Evolutionary conservation across 116 monocot genomes (phyloP).

Genomic region (Zostera marina): DNA sequence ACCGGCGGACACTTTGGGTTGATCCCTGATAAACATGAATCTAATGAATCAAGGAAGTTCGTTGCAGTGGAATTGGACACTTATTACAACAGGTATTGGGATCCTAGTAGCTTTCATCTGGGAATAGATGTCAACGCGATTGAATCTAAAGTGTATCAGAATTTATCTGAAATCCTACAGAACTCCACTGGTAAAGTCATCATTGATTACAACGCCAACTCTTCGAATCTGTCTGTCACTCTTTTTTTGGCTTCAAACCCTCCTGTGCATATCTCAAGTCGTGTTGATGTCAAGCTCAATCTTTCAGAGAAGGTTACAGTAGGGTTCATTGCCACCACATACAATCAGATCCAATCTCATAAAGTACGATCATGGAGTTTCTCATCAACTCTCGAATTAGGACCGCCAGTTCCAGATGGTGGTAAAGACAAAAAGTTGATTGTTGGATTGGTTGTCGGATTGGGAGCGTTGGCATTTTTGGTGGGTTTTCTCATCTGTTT

Average conservation of each 20-base stretch:
- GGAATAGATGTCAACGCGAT: constrained; percentile 10
- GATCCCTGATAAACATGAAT: not conserved
- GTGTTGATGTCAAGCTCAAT: constrained; percentile 1
- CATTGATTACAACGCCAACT: constrained; percentile 6
- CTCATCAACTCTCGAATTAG: constrained; percentile 3
- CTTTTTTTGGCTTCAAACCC: not conserved
- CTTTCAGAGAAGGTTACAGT: constrained; percentile 5
- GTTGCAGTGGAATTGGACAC: constrained; percentile 56
- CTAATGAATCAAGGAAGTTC: not conserved
- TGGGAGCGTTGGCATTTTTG: not conserved
- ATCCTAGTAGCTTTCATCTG: constrained; percentile 10
- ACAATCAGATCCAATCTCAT: not conserved
- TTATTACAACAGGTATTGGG: constrained; percentile 19
- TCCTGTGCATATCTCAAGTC: not conserved
- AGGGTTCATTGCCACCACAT: constrained; percentile 8
- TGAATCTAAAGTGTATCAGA: not conserved
- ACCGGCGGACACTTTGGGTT: not conserved
- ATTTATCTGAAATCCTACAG: not conserved
- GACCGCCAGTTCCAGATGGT: not conserved
- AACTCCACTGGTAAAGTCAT: not conserved
- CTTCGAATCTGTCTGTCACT: not conserved
- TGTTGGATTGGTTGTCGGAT: not conserved
- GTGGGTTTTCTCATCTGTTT: not conserved
- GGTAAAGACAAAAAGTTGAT: not conserved
- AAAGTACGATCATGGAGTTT: constrained; percentile 6